phyloP scores from a whole-genome alignment of 164 flowering plant species.

The Umbellularia californica region DNA sequence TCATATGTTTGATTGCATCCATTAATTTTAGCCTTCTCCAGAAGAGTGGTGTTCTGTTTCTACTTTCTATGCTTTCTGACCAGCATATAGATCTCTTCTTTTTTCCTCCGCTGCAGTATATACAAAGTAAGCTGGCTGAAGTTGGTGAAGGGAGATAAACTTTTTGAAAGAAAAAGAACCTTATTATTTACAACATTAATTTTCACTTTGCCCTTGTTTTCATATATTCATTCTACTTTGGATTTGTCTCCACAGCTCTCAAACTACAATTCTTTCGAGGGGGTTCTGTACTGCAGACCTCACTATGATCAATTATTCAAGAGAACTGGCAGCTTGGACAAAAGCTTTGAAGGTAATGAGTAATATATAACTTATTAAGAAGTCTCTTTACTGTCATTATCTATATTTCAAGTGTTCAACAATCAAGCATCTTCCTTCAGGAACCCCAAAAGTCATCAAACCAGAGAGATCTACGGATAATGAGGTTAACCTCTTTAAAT shows the following conservation, averaged over 20 bases:
- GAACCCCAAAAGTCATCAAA: conserved; percentile 76
- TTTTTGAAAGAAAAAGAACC: too few species aligned
- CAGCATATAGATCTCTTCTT: too few species aligned
- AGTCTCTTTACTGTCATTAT: neutral
- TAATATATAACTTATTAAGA: neutral
- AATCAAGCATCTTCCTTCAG: conserved; percentile 28
- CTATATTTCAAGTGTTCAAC: neutral
- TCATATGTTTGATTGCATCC: too few species aligned
- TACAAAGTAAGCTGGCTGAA: too few species aligned
- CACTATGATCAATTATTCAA: conserved; percentile 92
- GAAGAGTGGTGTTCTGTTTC: too few species aligned
- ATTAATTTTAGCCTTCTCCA: too few species aligned
- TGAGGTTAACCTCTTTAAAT: conserved; percentile 47
- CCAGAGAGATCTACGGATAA: conserved; percentile 56
- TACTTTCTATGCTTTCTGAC: too few species aligned
- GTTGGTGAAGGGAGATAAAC: too few species aligned
- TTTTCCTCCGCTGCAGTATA: too few species aligned
- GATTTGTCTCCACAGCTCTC: conserved; percentile 56
- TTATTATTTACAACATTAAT: too few species aligned
- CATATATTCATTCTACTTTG: neutral
- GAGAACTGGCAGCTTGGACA: conserved; percentile 88
- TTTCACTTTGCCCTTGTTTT: neutral
- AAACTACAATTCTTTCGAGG: conserved; percentile 92
- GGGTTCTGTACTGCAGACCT: conserved; percentile 92
- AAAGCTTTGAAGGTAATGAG: conserved; percentile 83